Percentiles rank a stretch among this genome's conserved stretches.
Conservation (phyloP, 768 basidiomycete genomes). For the Ramaria sp. region DNA sequence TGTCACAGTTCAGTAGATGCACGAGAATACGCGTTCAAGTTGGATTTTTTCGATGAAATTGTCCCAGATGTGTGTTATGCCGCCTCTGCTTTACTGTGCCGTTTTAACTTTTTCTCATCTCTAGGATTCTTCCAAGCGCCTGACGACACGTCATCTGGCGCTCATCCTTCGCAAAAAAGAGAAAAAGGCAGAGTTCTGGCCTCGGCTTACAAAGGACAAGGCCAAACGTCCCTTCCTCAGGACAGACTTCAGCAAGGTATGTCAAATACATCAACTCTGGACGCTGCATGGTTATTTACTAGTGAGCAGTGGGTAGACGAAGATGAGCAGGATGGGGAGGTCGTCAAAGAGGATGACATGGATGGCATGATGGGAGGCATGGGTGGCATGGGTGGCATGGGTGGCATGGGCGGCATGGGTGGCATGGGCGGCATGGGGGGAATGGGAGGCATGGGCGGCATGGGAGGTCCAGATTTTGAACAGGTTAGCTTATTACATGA, state of each 20-base stretch:
- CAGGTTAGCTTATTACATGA: constrained; percentile 30
- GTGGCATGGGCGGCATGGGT: constrained; percentile 37
- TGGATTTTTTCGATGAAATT: constrained; percentile 70
- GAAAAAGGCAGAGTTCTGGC: constrained; percentile 73
- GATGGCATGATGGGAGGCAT: constrained; percentile 43
- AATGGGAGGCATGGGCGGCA: constrained; percentile 36
- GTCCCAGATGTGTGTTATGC: constrained; percentile 54
- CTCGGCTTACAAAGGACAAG: constrained; percentile 85
- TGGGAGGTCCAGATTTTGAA: constrained; percentile 51
- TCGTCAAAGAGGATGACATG: constrained; percentile 27
- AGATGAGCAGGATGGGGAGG: constrained; percentile 79
- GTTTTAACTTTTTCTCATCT: not conserved
- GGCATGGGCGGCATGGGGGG: constrained; percentile 25
- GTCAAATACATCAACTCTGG: not conserved
- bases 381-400: constrained; percentile 38
- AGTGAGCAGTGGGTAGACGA: constrained; percentile 73
- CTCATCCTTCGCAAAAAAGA: constrained; percentile 78
- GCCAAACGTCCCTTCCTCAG: constrained; percentile 72
- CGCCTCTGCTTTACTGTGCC: not conserved
- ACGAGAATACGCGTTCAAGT: constrained; percentile 59
- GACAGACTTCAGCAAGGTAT: constrained; percentile 80
- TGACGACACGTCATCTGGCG: constrained; percentile 47
- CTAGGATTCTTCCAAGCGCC: not conserved
- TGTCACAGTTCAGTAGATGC: constrained; percentile 28
- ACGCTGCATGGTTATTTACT: not conserved